A percentile compares a stretch with the other conserved stretches of the same genome.
phyloP scores from a whole-genome alignment of 1,284 basidiomycete species.

The Ustilago bromivora region DNA sequence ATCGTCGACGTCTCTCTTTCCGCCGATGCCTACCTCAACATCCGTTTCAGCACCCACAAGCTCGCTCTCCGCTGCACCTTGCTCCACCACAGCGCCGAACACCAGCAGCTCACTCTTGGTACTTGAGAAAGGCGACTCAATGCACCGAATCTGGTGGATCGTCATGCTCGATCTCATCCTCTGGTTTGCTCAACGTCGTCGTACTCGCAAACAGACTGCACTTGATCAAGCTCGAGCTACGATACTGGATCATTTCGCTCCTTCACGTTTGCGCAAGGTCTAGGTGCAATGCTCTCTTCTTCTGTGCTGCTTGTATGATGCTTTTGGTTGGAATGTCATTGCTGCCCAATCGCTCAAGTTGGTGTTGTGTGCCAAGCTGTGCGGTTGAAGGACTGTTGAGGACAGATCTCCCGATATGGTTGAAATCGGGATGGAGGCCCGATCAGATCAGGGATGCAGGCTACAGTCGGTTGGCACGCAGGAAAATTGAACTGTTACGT shows the following conservation, averaged over 20 bases:
- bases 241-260: not conserved
- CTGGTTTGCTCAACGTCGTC: conserved; percentile 33
- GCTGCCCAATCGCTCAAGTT: not conserved
- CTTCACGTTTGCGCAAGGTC: not conserved
- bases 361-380: not conserved
- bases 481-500: not conserved
- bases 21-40: not conserved
- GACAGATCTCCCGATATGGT: not conserved
- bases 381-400: not conserved
- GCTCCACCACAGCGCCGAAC: not conserved
- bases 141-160: conserved; percentile 36
- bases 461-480: not conserved
- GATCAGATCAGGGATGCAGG: not conserved
- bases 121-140: conserved; percentile 7
- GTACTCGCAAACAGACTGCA: conserved; percentile 18
- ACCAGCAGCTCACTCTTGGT: not conserved
- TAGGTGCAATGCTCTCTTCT: not conserved
- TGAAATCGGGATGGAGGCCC: not conserved
- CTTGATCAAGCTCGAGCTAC: conserved; percentile 9
- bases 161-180: conserved; percentile 23
- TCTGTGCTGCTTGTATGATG: not conserved
- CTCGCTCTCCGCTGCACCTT: not conserved
- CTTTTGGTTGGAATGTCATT: not conserved
- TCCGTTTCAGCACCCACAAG: not conserved
- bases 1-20: not conserved